Evolutionary conservation across 2,329 filamentous ascomycete species (phyloP).

Genomic region (Pseudogymnoascus sp.): DNA sequence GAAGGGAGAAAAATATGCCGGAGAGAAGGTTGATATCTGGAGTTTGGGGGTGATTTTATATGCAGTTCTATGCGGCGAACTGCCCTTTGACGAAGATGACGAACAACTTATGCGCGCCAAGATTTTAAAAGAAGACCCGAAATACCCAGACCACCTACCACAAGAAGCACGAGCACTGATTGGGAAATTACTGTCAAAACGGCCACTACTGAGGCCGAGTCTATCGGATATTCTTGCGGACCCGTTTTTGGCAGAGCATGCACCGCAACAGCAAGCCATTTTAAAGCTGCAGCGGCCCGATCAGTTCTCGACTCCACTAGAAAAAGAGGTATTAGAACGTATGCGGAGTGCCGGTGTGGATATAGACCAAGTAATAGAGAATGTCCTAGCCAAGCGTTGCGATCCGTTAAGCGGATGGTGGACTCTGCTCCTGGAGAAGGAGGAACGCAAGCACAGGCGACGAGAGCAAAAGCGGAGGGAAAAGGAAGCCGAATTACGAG

Average conservation of each 20-base stretch:
- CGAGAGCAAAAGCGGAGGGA: slow-evolving; percentile 79
- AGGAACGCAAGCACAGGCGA: slow-evolving; percentile 75
- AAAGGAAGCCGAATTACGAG: slow-evolving; percentile 72
- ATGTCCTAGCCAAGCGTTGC: slow-evolving; percentile 81
- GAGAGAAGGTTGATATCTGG: slow-evolving; percentile 97
- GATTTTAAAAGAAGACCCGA: slow-evolving; percentile 80
- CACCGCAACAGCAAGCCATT: slow-evolving; percentile 81
- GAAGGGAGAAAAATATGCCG: slow-evolving; percentile 94
- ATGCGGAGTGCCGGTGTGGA: slow-evolving; percentile 93
- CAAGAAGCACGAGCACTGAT: slow-evolving; percentile 71
- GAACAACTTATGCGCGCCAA: slow-evolving; percentile 77
- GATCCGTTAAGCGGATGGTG: slow-evolving; percentile 93
- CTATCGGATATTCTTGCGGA: slow-evolving; percentile 80
- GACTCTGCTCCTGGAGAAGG: slow-evolving; percentile 89
- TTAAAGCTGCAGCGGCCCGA: slow-evolving; percentile 72
- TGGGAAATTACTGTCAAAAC: slow-evolving; percentile 76
- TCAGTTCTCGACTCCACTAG: slow-evolving; percentile 76
- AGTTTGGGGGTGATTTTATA: slow-evolving; percentile 80
- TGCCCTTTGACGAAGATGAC: slow-evolving; percentile 95
- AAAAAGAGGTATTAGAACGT: slow-evolving; percentile 83
- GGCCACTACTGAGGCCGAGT: slow-evolving; percentile 73
- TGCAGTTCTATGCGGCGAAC: slow-evolving; percentile 71
- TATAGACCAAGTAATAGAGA: slow-evolving; percentile 89
- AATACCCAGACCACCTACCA: slow-evolving; percentile 73
- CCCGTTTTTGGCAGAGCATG: slow-evolving; percentile 80